These are phyloP conservation scores for Syncephalastrum monosporum DNA, from an alignment of 371 early-diverging fungal species.

Conservation along the genomic window DNA sequence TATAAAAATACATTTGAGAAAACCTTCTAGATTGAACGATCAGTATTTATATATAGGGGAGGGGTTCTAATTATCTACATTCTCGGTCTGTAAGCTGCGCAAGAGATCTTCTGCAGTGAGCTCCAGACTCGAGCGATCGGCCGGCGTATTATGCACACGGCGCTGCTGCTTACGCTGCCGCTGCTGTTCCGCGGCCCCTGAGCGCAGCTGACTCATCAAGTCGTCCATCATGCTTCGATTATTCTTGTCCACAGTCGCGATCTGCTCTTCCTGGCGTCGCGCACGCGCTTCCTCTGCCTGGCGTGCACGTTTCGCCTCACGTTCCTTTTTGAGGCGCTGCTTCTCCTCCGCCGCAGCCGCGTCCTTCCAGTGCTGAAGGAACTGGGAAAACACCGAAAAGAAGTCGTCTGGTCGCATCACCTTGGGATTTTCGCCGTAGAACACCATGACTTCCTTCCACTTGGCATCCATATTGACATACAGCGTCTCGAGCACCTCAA, in stretches of 20 bases:
- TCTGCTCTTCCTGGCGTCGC: conserved; percentile 8
- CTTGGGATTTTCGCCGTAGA: conserved; percentile 39
- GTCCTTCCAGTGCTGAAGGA: conserved; percentile 27
- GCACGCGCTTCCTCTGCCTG: conserved; percentile 25
- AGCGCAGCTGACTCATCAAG: conserved; percentile 29
- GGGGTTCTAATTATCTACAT: no score
- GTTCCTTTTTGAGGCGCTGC: conserved; percentile 19
- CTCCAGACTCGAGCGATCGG: no score
- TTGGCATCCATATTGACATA: conserved; percentile 38
- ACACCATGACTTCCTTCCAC: conserved; percentile 37
- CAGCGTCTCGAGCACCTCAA: conserved; percentile 29
- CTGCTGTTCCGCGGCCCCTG: conserved; percentile 23
- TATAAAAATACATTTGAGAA: no score
- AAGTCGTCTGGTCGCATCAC: conserved; percentile 38
- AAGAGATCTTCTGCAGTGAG: conserved; percentile 8
- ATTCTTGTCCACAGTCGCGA: conserved; percentile 2
- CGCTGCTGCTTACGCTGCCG: conserved; percentile 5
- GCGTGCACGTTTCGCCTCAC: conserved; percentile 22
- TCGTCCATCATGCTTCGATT: conserved; percentile 42
- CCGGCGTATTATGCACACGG: no score
- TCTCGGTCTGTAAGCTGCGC: conserved; percentile 5
- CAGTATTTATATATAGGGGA: no score
- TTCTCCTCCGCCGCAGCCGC: conserved; percentile 25
- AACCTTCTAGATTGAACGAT: no score
- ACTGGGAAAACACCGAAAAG: conserved; percentile 26